Evolutionary conservation across 2,329 filamentous ascomycete genomes (phyloP).

Genomic region (Bertia moriformis): DNA sequence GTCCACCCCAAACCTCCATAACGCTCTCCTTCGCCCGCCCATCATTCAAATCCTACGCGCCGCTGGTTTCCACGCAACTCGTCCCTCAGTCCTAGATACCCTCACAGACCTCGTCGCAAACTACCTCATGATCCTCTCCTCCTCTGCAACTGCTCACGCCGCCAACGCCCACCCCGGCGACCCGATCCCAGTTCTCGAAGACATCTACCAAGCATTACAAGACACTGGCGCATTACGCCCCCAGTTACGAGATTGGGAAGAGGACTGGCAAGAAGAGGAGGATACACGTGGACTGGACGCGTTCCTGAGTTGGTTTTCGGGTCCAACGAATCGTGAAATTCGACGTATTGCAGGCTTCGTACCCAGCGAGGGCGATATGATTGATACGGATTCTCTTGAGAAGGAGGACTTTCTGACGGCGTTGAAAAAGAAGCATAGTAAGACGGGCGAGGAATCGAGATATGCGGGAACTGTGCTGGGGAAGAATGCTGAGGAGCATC

Average conservation of each 20-base stretch:
- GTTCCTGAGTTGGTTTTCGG: constrained; percentile 43
- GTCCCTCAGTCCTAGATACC: constrained; percentile 47
- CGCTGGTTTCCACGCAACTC: constrained; percentile 45
- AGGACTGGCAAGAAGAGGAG: constrained; percentile 39
- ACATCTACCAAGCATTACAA: constrained; percentile 45
- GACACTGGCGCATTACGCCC: constrained; percentile 43
- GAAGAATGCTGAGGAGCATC: constrained; percentile 33
- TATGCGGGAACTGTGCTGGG: constrained; percentile 48
- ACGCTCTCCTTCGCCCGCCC: constrained; percentile 43
- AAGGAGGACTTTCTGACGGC: constrained; percentile 30
- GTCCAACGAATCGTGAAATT: constrained; percentile 41
- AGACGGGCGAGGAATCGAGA: constrained; percentile 44
- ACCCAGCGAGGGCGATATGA: constrained; percentile 29
- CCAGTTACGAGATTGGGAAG: constrained; percentile 37
- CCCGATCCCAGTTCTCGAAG: constrained; percentile 34
- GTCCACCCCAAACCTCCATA: constrained; percentile 32
- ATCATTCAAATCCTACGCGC: constrained; percentile 52
- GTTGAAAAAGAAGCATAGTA: constrained; percentile 52
- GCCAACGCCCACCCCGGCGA: constrained; percentile 36
- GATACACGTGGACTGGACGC: constrained; percentile 41
- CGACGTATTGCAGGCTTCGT: constrained; percentile 42
- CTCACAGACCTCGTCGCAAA: constrained; percentile 45
- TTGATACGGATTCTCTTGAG: constrained; percentile 19
- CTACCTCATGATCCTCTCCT: constrained; percentile 42
- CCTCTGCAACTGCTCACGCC: constrained; percentile 37